Evolutionary conservation across 371 early-diverging fungal species (phyloP).

Genomic region (Lichtheimia hyalospora): DNA sequence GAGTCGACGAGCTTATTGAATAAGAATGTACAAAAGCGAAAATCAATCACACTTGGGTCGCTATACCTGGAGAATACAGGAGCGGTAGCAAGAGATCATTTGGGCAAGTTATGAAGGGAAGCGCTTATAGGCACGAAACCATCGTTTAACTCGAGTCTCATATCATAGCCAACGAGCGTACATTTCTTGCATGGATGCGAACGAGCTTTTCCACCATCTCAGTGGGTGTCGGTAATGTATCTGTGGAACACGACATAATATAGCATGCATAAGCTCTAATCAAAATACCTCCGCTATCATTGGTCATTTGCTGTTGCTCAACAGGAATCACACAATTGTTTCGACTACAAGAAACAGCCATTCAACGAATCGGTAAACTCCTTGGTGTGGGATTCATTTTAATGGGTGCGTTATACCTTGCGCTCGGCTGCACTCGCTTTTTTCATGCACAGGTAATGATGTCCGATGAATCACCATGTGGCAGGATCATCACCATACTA

Average conservation of each 20-base stretch:
- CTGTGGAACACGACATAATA: not conserved
- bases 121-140: not conserved
- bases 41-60: not conserved
- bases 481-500: too few species aligned
- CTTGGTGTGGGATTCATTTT: not conserved
- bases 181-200: slow-evolving; percentile 4
- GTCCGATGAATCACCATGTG: too few species aligned
- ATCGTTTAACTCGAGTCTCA: not conserved
- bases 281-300: not conserved
- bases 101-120: not conserved
- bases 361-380: not conserved
- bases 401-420: not conserved
- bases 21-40: too few species aligned
- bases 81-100: slow-evolving; percentile 1
- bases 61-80: not conserved
- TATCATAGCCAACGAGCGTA: slow-evolving; percentile 3
- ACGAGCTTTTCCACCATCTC: slow-evolving; percentile 3
- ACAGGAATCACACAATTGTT: slow-evolving; percentile 5
- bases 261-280: not conserved
- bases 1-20: too few species aligned
- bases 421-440: not conserved
- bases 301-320: not conserved
- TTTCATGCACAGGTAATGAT: slow-evolving; percentile 1
- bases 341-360: not conserved
- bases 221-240: not conserved